A percentile compares a stretch with the other conserved stretches of the same genome.
These are phyloP conservation scores for Umbilicaria muhlenbergii DNA, from an alignment of 495 filamentous ascomycete species.

Conservation along the genomic window DNA sequence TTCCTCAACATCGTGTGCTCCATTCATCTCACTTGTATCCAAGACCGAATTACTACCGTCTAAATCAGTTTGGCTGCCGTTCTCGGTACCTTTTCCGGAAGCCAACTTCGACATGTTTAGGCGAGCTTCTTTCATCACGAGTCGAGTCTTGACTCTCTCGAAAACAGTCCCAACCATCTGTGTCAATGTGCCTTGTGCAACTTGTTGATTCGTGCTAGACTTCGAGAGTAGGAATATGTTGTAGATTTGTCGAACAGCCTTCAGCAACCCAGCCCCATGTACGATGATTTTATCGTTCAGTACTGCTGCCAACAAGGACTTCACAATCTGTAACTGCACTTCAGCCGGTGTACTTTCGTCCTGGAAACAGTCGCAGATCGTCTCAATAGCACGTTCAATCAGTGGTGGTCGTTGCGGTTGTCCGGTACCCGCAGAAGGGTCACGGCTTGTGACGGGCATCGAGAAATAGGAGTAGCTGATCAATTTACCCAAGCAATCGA, in stretches of 20 bases:
- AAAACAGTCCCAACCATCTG: slow-evolving; percentile 99
- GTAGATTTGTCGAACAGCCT: slow-evolving; percentile 97
- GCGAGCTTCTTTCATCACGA: slow-evolving; percentile 71
- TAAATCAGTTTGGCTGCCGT: slow-evolving; percentile 10
- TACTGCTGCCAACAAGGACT: slow-evolving; percentile 87
- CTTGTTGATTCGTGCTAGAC: slow-evolving; percentile 81
- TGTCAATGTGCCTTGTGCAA: slow-evolving; percentile 88
- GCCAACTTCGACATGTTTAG: slow-evolving; percentile 23
- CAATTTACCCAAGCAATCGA: slow-evolving; percentile 97
- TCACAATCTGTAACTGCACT: slow-evolving; percentile 94
- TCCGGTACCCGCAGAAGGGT: slow-evolving; percentile 6
- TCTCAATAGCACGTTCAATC: slow-evolving; percentile 96
- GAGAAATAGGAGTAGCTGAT: slow-evolving; percentile 98
- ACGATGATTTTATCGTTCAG: slow-evolving; percentile 97
- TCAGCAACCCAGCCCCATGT: slow-evolving; percentile 88
- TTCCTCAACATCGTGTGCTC: slow-evolving; percentile 27
- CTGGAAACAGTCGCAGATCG: slow-evolving; percentile 98
- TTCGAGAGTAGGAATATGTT: slow-evolving; percentile 95
- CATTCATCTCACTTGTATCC: slow-evolving; percentile 20
- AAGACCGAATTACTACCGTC: slow-evolving; percentile 9
- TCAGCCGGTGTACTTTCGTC: slow-evolving; percentile 82
- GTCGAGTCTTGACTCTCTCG: slow-evolving; percentile 74
- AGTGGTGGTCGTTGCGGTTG: slow-evolving; percentile 38
- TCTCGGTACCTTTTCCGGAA: slow-evolving; percentile 20
- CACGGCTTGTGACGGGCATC: slow-evolving; percentile 36